Percentiles rank a stretch among this genome's conserved stretches.
Evolutionary conservation across 2,329 filamentous ascomycete species (phyloP).

Genomic region (Pseudofabraea citricarpa): DNA sequence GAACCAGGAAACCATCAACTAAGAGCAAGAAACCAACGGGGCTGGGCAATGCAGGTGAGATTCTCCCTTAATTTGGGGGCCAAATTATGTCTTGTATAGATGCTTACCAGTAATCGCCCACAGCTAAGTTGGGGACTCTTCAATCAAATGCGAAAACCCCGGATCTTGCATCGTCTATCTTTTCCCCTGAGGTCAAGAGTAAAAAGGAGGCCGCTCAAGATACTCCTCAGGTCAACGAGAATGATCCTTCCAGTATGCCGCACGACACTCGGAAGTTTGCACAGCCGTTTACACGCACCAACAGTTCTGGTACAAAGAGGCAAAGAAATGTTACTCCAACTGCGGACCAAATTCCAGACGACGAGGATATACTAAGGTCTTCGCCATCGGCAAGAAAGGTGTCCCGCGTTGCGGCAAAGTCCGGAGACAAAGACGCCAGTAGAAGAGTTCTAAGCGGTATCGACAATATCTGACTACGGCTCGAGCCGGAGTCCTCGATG

Average conservation of each 20-base stretch:
- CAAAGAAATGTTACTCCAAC: constrained; percentile 41
- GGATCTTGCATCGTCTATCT: too few relatives aligned
- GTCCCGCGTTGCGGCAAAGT: constrained; percentile 13
- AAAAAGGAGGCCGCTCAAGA: constrained; percentile 21
- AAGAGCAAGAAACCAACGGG: background rate
- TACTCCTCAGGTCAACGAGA: too few relatives aligned
- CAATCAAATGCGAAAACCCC: too few relatives aligned
- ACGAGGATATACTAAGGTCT: constrained; percentile 39
- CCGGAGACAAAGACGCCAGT: constrained; percentile 13
- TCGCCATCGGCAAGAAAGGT: constrained; percentile 21
- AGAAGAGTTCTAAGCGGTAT: constrained; percentile 18
- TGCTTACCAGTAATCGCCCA: too few relatives aligned
- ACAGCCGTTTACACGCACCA: constrained; percentile 14
- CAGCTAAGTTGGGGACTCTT: too few relatives aligned
- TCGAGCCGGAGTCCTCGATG: too few relatives aligned
- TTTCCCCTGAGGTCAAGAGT: constrained; percentile 15
- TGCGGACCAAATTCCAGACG: constrained; percentile 40
- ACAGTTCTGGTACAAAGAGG: constrained; percentile 33
- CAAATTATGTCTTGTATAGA: too few relatives aligned
- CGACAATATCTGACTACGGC: constrained; percentile 20
- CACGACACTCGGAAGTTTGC: constrained; percentile 13
- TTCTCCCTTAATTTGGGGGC: too few relatives aligned
- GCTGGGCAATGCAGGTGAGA: too few relatives aligned
- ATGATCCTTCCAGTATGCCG: too few relatives aligned
- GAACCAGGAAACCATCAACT: background rate